Evolutionary conservation across 257 asterid genomes (phyloP).

Genomic region (Gynochthodes officinalis): DNA sequence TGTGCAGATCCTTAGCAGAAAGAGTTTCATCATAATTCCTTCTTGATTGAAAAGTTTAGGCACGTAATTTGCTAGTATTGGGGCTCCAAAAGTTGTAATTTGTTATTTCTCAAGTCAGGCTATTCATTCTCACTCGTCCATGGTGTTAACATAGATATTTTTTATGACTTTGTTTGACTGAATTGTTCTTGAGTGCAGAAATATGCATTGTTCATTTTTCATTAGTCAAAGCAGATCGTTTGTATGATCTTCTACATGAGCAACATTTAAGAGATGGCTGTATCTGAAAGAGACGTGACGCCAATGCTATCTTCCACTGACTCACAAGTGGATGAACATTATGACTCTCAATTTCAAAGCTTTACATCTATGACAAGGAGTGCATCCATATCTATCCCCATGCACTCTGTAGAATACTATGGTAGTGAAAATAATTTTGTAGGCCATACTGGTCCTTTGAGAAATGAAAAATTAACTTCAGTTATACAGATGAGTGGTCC

Average conservation of each 20-base stretch:
- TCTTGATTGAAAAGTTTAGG: not conserved
- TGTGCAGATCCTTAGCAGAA: not conserved
- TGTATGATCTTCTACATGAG: conserved; percentile 20
- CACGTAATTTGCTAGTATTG: not conserved
- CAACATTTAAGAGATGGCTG: conserved; percentile 41
- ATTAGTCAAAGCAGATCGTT: not conserved
- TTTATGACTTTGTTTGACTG: not conserved
- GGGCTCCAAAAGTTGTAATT: not conserved
- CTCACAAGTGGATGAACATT: conserved; percentile 38
- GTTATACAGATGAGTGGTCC: conserved; percentile 66
- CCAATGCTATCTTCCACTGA: conserved; percentile 62
- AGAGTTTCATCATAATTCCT: not conserved
- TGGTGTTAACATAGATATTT: not conserved
- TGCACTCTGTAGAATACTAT: conserved; percentile 40
- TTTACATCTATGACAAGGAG: conserved; percentile 55
- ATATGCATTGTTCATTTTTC: not conserved
- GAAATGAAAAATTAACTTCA: conserved; percentile 39
- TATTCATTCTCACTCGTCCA: not conserved
- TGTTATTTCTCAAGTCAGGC: not conserved
- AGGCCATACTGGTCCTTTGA: conserved; percentile 78
- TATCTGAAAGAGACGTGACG: conserved; percentile 58
- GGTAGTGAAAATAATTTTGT: conserved; percentile 38
- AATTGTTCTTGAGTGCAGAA: not conserved
- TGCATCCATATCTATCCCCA: conserved; percentile 65
- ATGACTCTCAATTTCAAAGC: conserved; percentile 32